phyloP scores from a whole-genome alignment of 164 flowering plant species.

The Tinospora cordifolia region DNA sequence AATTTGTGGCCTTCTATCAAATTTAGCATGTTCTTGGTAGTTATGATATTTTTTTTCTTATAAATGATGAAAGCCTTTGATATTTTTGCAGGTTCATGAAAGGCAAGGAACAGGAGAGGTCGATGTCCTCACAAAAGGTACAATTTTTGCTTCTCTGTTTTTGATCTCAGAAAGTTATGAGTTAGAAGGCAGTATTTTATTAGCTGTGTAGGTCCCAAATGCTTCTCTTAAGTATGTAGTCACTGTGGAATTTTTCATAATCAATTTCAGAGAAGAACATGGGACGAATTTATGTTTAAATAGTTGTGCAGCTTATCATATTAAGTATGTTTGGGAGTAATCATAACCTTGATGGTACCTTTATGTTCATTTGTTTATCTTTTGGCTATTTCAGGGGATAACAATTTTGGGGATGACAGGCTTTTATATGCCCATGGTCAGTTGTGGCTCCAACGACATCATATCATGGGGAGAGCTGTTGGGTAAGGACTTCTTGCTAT shows the following conservation, averaged over 20 bases:
- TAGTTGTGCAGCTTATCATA: not conserved
- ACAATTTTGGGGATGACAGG: constrained; percentile 59
- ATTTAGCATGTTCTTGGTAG: not conserved
- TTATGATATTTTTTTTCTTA: not conserved
- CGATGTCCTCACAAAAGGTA: constrained; percentile 43
- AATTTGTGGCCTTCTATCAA: not conserved
- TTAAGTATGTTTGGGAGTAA: not conserved
- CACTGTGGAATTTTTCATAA: not conserved
- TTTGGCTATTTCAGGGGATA: constrained; percentile 42
- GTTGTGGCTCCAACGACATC: constrained; percentile 62
- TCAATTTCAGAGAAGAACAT: not conserved
- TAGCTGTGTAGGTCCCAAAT: not conserved
- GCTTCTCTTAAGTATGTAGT: not conserved
- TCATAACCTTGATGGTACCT: not conserved
- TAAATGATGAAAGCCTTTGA: not conserved
- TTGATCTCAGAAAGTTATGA: not conserved
- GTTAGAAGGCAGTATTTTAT: not conserved
- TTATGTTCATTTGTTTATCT: not conserved
- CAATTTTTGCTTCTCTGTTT: not conserved
- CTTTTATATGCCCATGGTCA: constrained; percentile 66
- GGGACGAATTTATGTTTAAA: not conserved
- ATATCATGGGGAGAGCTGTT: constrained; percentile 72
- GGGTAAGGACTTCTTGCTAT: constrained; percentile 34
- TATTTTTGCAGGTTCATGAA: constrained; percentile 32
- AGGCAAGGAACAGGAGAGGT: constrained; percentile 22